phyloP scores from a whole-genome alignment of 306 rosid species.

The Glycine tomentella region DNA sequence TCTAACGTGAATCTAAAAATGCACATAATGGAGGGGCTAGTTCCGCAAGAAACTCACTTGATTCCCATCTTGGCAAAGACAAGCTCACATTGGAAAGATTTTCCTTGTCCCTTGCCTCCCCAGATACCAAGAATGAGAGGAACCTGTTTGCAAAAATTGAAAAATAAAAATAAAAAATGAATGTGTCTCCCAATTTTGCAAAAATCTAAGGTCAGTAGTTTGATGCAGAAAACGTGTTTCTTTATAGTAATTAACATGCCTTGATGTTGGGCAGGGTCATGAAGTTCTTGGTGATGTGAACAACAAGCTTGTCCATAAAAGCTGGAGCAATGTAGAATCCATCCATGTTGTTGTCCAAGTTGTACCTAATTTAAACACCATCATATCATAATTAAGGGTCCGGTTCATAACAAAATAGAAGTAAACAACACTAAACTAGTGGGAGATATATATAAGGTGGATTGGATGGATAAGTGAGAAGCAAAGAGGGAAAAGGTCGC shows the following conservation, averaged over 20 bases:
- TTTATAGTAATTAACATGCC: constrained; percentile 45
- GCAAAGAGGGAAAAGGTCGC: too few relatives aligned
- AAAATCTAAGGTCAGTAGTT: too few relatives aligned
- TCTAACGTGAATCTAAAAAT: neutral
- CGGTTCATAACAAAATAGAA: too few relatives aligned
- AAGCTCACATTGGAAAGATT: constrained; percentile 97
- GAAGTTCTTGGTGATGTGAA: constrained; percentile 91
- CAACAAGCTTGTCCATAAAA: constrained; percentile 94
- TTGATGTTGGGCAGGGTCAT: constrained; percentile 90
- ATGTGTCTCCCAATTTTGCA: neutral
- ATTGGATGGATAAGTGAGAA: too few relatives aligned
- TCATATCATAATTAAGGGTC: too few relatives aligned
- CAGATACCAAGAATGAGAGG: constrained; percentile 92
- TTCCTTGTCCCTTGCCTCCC: constrained; percentile 99
- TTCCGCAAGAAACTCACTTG: constrained; percentile 57
- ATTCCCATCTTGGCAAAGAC: constrained; percentile 96
- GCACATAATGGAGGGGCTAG: constrained; percentile 16
- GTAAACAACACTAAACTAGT: too few relatives aligned
- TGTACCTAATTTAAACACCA: constrained; percentile 57
- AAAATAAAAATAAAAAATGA: neutral
- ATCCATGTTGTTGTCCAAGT: constrained; percentile 69
- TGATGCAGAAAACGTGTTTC: neutral
- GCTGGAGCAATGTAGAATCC: constrained; percentile 94
- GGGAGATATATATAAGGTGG: too few relatives aligned
- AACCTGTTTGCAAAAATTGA: constrained; percentile 53